phyloP scores from a whole-genome alignment of 495 filamentous ascomycete species.

The Hypoxylon subgilvum region DNA sequence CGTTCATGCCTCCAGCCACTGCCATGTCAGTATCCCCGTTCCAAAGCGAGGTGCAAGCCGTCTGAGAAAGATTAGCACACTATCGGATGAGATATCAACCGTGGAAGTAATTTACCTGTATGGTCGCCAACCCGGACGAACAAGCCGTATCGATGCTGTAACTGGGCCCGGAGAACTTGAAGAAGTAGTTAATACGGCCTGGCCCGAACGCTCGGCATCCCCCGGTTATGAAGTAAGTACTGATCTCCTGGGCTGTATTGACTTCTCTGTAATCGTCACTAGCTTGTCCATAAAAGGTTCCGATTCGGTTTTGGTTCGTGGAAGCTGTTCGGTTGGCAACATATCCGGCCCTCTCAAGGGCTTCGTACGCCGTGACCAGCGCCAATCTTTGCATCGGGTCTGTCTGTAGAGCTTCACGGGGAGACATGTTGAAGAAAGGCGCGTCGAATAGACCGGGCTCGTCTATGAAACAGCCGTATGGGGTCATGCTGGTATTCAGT shows the following conservation, averaged over 20 bases:
- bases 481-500: constrained; percentile 70
- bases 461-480: constrained; percentile 79
- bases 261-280: constrained; percentile 77
- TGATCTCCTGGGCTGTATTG: too few relatives aligned
- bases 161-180: constrained; percentile 47
- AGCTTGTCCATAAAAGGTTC: constrained; percentile 81
- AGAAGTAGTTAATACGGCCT: constrained; percentile 51
- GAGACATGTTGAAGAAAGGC: constrained; percentile 62
- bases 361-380: constrained; percentile 78
- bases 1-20: constrained; percentile 66
- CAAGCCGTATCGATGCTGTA: constrained; percentile 53
- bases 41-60: constrained; percentile 63
- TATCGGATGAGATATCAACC: too few relatives aligned
- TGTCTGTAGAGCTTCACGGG: constrained; percentile 65
- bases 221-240: too few relatives aligned
- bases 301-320: constrained; percentile 66
- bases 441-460: constrained; percentile 75
- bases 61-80: too few relatives aligned
- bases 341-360: constrained; percentile 79
- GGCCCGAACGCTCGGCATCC: too few relatives aligned
- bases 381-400: constrained; percentile 79
- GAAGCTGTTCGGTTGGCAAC: constrained; percentile 70
- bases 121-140: constrained; percentile 47
- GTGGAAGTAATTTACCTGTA: constrained; percentile 34
- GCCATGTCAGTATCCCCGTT: constrained; percentile 69